A percentile compares a stretch with the other conserved stretches of the same genome.
These are phyloP conservation scores for Cladophialophora immunda DNA, from an alignment of 2,329 filamentous ascomycete species.

Conservation along the genomic window DNA sequence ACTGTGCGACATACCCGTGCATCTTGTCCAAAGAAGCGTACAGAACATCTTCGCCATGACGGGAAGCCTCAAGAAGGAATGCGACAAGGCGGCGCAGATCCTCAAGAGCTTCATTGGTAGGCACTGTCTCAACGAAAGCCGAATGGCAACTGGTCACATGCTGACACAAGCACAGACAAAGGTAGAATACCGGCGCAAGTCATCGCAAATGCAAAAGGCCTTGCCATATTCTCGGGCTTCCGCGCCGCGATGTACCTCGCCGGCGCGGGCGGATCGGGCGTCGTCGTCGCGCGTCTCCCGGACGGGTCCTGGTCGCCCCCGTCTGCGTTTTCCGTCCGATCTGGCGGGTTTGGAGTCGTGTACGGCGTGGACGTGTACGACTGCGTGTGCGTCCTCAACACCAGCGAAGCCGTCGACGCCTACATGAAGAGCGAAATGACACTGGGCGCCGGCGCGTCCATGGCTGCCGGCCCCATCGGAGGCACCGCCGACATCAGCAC, in stretches of 20 bases:
- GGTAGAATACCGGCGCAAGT: constrained; percentile 30
- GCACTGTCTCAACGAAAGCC: neutral
- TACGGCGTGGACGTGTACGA: constrained; percentile 31
- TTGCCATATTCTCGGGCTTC: constrained; percentile 32
- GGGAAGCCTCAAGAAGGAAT: constrained; percentile 26
- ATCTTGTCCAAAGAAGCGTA: neutral
- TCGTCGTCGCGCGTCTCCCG: constrained; percentile 31
- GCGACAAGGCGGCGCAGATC: constrained; percentile 31
- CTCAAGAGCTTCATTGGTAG: constrained; percentile 32
- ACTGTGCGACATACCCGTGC: neutral
- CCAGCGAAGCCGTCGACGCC: constrained; percentile 24
- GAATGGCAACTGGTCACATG: neutral
- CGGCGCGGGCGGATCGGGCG: constrained; percentile 31
- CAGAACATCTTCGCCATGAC: neutral
- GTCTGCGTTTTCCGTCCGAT: constrained; percentile 26
- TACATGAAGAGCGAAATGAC: constrained; percentile 21
- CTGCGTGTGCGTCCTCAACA: constrained; percentile 36
- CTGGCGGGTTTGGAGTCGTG: constrained; percentile 27
- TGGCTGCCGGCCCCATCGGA: constrained; percentile 31
- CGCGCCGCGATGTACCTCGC: constrained; percentile 33
- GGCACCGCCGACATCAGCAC: constrained; percentile 20
- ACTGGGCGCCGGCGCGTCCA: constrained; percentile 21
- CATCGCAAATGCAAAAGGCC: constrained; percentile 29
- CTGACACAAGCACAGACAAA: constrained; percentile 23
- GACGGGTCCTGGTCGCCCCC: constrained; percentile 33